Evolutionary conservation across 805 yeast species (phyloP), one percentile per base, ranked within the genome.

Genomic region (Saccharomycopsis javanensis): DNA sequence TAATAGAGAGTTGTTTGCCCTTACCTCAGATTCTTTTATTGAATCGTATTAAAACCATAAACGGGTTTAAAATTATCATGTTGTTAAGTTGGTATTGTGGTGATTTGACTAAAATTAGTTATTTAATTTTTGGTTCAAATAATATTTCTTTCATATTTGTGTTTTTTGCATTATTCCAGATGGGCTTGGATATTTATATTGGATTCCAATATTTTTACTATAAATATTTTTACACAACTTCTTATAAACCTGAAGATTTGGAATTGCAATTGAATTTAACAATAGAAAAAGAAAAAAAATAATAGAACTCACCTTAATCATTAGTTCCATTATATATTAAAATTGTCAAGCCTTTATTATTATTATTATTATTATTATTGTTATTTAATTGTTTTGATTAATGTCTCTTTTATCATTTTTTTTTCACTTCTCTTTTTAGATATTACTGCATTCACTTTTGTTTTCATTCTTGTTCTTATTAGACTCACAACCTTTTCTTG

Each of bases 71-170:
- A 64, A 74, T 83, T 54, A 80, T 92, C 28, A 72, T 90, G 34
- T 68, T 90, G 37, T 70, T 89, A 18, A 84, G 91, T 65, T 90
- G 97, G 97, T 73, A 90, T 4, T 84, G 92, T 59, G 97, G 97
- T 57, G 97, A 90, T 70, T 73, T 85, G 45, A 78, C 88, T 38
- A 91, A 91, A 67, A 79, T 88, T 25, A 74, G 83, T 55, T 88
- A 87, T 65, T 72, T 88, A 55, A 64, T 86, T n/a, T 86, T 77
- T 68, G 96, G 96, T 15, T 86, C 94, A 0, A 78, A 78, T 55
- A 78, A 86, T 62, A 79, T 87, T 30, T 83, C 90, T 1, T 63
- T 71, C 5, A 73, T 86, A 5, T 87, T 87, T 67, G 75, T 86
- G 7, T 65, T 80, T 52, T 89, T 89, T 57, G 94, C 88, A 0